phyloP scores from a whole-genome alignment of 768 basidiomycete species.

The Gautieria morchelliformis region DNA sequence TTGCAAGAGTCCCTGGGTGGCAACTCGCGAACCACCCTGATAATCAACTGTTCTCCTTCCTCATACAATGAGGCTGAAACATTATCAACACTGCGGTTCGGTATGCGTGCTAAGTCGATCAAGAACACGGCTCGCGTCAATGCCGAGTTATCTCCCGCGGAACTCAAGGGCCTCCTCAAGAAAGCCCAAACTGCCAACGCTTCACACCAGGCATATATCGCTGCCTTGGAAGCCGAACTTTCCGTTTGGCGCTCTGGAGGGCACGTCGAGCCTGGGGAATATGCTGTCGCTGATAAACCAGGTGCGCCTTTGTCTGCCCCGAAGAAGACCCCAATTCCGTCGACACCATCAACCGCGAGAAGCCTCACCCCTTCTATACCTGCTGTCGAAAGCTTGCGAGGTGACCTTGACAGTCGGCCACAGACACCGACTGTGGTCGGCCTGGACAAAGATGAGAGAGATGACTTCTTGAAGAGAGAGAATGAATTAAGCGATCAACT shows the following conservation, averaged over 20 bases:
- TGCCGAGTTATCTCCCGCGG: slow-evolving; percentile 90
- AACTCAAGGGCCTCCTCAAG: slow-evolving; percentile 85
- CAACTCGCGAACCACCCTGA: slow-evolving; percentile 91
- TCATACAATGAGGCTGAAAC: slow-evolving; percentile 97
- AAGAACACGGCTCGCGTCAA: slow-evolving; percentile 99
- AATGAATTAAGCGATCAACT: slow-evolving; percentile 92
- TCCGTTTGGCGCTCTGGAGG: slow-evolving; percentile 85
- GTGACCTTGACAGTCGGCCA: slow-evolving; percentile 74
- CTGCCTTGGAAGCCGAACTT: slow-evolving; percentile 84
- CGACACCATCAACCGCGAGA: slow-evolving; percentile 55
- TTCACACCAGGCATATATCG: slow-evolving; percentile 76
- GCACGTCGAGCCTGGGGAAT: slow-evolving; percentile 72
- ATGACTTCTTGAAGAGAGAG: slow-evolving; percentile 93
- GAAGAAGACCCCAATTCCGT: slow-evolving; percentile 43
- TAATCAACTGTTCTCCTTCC: slow-evolving; percentile 98
- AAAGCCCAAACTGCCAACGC: slow-evolving; percentile 85
- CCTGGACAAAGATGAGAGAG: slow-evolving; percentile 92
- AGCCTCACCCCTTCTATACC: slow-evolving; percentile 73
- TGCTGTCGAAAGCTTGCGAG: slow-evolving; percentile 56
- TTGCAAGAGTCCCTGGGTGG: slow-evolving; percentile 97
- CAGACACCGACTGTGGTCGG: slow-evolving; percentile 86
- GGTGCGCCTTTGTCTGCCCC: slow-evolving; percentile 27
- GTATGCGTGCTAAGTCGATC: slow-evolving; percentile 99
- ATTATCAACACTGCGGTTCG: slow-evolving; percentile 92
- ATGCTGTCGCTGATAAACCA: slow-evolving; percentile 64